phyloP scores from a whole-genome alignment of 805 yeast genomes.

The Ogataea trehaloabstinens region DNA sequence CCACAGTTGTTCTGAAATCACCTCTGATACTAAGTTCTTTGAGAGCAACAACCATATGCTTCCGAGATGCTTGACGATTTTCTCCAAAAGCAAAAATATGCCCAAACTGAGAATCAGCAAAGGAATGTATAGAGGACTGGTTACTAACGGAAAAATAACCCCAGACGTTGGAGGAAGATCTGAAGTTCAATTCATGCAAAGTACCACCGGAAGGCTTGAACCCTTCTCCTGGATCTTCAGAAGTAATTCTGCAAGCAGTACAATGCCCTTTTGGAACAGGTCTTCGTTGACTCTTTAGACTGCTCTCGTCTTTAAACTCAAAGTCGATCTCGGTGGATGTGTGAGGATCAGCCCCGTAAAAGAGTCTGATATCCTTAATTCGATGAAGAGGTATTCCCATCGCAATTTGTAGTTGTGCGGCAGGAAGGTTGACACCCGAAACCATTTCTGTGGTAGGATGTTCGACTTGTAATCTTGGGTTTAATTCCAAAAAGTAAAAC shows the following conservation, averaged over 20 bases:
- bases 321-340: constrained; percentile 88
- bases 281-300: constrained; percentile 77
- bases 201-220: constrained; percentile 98
- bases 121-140: constrained; percentile 96
- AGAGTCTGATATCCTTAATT: constrained; percentile 85
- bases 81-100: constrained; percentile 99
- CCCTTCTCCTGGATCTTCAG: constrained; percentile 99
- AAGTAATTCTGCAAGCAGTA: constrained; percentile 98
- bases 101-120: constrained; percentile 98
- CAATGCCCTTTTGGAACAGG: constrained; percentile 98
- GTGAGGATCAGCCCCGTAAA: constrained; percentile 96
- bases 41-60: constrained; percentile 98
- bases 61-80: constrained; percentile 95
- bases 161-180: constrained; percentile 98
- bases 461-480: constrained; percentile 98
- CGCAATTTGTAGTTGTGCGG: constrained; percentile 97
- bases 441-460: constrained; percentile 99
- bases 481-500: constrained; percentile 93
- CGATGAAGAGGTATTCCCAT: constrained; percentile 99
- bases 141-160: constrained; percentile 98
- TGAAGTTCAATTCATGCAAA: constrained; percentile 91
- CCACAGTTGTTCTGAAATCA: constrained; percentile 97
- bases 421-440: constrained; percentile 95
- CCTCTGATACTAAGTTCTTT: constrained; percentile 96
- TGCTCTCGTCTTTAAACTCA: constrained; percentile 71